Percentiles rank a stretch among this genome's conserved stretches.
These are phyloP conservation scores for Suillus cothurnatus DNA, from an alignment of 768 basidiomycete species.

Conservation along the genomic window DNA sequence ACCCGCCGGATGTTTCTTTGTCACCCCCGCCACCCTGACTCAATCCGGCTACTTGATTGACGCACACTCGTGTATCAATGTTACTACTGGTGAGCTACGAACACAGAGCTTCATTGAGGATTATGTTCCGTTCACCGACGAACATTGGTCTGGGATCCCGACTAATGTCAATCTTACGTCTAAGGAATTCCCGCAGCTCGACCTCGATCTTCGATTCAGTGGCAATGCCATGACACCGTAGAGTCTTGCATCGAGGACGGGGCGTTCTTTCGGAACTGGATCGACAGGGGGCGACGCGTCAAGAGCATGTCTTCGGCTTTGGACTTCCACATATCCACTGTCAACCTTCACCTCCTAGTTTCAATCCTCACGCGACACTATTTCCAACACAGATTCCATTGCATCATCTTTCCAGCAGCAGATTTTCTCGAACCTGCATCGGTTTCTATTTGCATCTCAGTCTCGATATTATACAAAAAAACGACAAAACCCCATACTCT, in stretches of 20 bases:
- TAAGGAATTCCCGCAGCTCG: neutral
- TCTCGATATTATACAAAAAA: neutral
- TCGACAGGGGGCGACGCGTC: neutral
- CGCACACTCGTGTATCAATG: neutral
- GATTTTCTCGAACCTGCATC: neutral
- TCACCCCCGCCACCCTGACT: neutral
- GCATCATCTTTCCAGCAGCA: neutral
- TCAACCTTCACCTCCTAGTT: neutral
- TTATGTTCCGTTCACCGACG: neutral
- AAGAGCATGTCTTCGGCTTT: neutral
- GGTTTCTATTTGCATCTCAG: neutral
- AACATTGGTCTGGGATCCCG: neutral
- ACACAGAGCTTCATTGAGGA: neutral
- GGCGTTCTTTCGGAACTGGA: neutral
- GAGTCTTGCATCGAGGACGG: neutral
- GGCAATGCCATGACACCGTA: neutral
- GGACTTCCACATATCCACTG: neutral
- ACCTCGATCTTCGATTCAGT: neutral
- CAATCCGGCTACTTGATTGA: neutral
- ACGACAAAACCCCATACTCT: conserved; percentile 1
- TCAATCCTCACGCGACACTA: neutral
- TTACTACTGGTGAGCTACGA: neutral
- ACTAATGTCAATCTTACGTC: neutral
- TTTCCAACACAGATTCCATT: neutral
- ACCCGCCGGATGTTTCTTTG: conserved; percentile 1